These are phyloP conservation scores for Penicillium sp. DNA, from an alignment of 2,329 filamentous ascomycete species.

Conservation along the genomic window DNA sequence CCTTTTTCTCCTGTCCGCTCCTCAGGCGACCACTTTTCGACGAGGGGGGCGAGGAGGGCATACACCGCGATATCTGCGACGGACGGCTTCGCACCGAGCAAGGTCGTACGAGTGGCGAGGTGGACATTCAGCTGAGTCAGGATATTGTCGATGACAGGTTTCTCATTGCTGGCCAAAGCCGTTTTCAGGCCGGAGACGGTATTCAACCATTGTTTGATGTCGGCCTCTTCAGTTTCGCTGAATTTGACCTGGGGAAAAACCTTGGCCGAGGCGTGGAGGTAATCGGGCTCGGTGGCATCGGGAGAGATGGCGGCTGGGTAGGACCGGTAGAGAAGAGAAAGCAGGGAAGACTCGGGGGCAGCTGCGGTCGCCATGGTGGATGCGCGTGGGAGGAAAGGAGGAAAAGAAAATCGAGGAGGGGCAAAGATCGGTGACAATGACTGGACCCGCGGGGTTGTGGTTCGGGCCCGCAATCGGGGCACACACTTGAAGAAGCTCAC, in stretches of 20 bases:
- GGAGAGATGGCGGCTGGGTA: slow-evolving; percentile 39
- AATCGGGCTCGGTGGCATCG: slow-evolving; percentile 40
- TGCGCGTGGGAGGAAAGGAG: slow-evolving; percentile 22
- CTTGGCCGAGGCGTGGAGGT: slow-evolving; percentile 48
- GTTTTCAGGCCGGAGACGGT: slow-evolving; percentile 65
- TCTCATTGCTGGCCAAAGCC: slow-evolving; percentile 46
- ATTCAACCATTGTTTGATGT: slow-evolving; percentile 84
- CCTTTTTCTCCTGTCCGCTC: slow-evolving; percentile 85
- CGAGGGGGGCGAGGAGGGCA: slow-evolving; percentile 66
- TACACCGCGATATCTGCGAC: slow-evolving; percentile 81
- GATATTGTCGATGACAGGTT: slow-evolving; percentile 54
- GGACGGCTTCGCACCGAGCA: slow-evolving; percentile 84
- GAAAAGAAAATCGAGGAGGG: slow-evolving; percentile 29
- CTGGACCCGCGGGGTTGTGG: slow-evolving; percentile 23
- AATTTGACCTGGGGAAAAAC: slow-evolving; percentile 68
- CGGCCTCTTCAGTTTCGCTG: slow-evolving; percentile 70
- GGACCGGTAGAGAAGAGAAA: slow-evolving; percentile 43
- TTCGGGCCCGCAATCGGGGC: slow-evolving; percentile 23
- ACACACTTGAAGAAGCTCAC: slow-evolving; percentile 16
- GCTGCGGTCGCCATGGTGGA: slow-evolving; percentile 30
- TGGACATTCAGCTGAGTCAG: slow-evolving; percentile 78
- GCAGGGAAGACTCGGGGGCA: slow-evolving; percentile 39
- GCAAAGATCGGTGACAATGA: slow-evolving; percentile 24
- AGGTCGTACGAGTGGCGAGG: slow-evolving; percentile 78
- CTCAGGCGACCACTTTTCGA: slow-evolving; percentile 74